Percentiles rank a stretch among this genome's conserved stretches.
Evolutionary conservation across 208 protist genomes (phyloP).

Genomic region (Acanthamoeba royreba): DNA sequence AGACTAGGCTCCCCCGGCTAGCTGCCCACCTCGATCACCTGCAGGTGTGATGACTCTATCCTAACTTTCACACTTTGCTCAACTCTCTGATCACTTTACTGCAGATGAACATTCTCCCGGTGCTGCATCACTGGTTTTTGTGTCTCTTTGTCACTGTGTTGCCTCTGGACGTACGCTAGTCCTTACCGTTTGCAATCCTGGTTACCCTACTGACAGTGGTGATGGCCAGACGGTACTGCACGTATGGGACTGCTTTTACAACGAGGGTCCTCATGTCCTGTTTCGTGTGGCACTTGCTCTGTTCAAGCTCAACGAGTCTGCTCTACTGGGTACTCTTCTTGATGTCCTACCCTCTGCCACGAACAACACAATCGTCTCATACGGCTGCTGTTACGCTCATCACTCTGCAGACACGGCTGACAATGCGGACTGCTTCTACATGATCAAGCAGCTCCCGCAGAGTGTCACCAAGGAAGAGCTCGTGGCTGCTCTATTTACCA

Average conservation of each 20-base stretch:
- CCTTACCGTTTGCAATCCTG: neutral
- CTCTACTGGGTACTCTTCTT: slow-evolving; percentile 16
- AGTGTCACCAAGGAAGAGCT: neutral
- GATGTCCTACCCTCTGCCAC: neutral
- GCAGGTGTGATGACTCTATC: neutral
- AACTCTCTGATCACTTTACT: neutral
- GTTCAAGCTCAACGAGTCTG: slow-evolving; percentile 68
- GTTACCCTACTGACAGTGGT: neutral
- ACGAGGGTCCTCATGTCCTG: slow-evolving; percentile 70
- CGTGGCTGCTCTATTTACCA: neutral
- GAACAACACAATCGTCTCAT: neutral
- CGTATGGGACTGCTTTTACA: slow-evolving; percentile 74
- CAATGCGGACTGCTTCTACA: slow-evolving; percentile 25
- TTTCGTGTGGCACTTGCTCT: slow-evolving; percentile 59
- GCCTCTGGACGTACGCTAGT: slow-evolving; percentile 56
- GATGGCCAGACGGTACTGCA: slow-evolving; percentile 58
- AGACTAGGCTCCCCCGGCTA: neutral
- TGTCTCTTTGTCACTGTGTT: slow-evolving; percentile 74
- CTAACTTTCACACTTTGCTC: neutral
- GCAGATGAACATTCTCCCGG: slow-evolving; percentile 3
- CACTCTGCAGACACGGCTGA: neutral
- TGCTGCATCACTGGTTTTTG: slow-evolving; percentile 71
- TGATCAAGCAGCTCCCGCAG: slow-evolving; percentile 37
- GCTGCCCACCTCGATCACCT: neutral
- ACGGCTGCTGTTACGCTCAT: neutral